Evolutionary conservation across 2,329 filamentous ascomycete species (phyloP), one percentile per base, ranked within the genome.

Genomic region (Neurospora crassa): DNA sequence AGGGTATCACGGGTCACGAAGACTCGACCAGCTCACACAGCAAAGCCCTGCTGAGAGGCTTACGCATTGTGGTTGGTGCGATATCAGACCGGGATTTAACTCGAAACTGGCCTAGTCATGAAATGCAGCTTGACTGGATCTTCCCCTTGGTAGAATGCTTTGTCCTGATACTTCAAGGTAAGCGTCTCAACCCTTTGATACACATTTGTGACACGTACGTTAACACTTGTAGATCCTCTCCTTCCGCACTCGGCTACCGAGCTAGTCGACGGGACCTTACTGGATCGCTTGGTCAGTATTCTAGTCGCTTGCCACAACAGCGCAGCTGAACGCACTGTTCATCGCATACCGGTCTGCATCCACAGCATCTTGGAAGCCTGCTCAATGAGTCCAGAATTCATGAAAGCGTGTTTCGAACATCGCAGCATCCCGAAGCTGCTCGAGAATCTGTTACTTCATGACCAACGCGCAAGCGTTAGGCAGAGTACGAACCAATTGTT

Each of bases 51-150:
- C 75, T 80, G n/a, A 83, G 82, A 73, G 83, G 83, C 2, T 79
- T 90, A 71, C 82, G 81, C 7, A 81, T 91, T 40, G 80, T 91
- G 29, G 85, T 90, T 41, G 81, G 85, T 20, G 89, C 89, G 7
- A 84, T 93, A 68, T 88, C 86, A 14, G 86, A 90, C 71, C 81
- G 84, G 34, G 82, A 86, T 24, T 81, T 91, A 72, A 80, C 86
- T 16, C 82, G 83, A 10, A 79, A 78, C 53, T 82, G 84, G 71
- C 78, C 79, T 11, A 82, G 80, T 68, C 81, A 81, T 69, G 79
- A 81, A 45, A 77, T 88, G 68, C 84, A 82, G 72, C 81, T 86
- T 40, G 79, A 82, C 40, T 83, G 91, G 70, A 83, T 84, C 12
- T 81, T 83, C 53, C 83, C 84, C 71, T 81, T 91, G n/a, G 80